Evolutionary conservation across 345 rosid genomes (phyloP).

Genomic region (Mangifera indica): DNA sequence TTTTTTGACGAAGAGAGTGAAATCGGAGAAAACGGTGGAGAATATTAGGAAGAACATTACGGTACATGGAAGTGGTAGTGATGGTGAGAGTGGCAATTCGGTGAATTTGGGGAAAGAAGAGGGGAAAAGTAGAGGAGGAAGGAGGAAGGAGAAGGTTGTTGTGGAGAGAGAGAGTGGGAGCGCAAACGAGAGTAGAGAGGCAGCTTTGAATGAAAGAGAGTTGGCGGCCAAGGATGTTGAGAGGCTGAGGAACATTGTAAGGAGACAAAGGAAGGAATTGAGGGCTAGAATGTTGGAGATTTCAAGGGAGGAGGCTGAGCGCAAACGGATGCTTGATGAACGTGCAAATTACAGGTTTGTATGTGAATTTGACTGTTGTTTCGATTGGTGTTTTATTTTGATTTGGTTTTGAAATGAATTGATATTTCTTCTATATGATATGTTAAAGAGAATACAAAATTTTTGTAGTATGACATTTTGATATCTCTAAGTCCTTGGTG

Average conservation of each 20-base stretch:
- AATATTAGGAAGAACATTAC: conserved; percentile 67
- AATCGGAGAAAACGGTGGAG: conserved; percentile 84
- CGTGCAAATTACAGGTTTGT: conserved; percentile 77
- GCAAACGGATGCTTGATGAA: conserved; percentile 93
- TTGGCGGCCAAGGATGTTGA: conserved; percentile 73
- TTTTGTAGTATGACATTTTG: neutral
- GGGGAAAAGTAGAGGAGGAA: conserved; percentile 42
- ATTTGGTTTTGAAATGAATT: neutral
- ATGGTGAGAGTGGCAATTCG: conserved; percentile 31
- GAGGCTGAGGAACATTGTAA: conserved; percentile 67
- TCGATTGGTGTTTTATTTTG: too few relatives aligned
- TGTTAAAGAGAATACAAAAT: neutral
- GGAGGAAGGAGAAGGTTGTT: conserved; percentile 56
- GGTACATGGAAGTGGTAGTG: conserved; percentile 55
- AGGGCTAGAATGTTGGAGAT: conserved; percentile 86
- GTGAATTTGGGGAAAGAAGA: conserved; percentile 49
- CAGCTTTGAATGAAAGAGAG: conserved; percentile 68
- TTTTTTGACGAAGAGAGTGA: conserved; percentile 66
- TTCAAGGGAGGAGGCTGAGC: conserved; percentile 86
- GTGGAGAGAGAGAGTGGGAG: conserved; percentile 31
- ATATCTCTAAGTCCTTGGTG: neutral
- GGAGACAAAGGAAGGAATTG: conserved; percentile 85
- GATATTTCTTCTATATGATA: neutral
- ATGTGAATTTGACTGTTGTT: neutral
- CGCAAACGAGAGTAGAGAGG: conserved; percentile 57